These are phyloP conservation scores for Artemisia argyi DNA, from an alignment of 129 eudicot species.

Conservation along the genomic window DNA sequence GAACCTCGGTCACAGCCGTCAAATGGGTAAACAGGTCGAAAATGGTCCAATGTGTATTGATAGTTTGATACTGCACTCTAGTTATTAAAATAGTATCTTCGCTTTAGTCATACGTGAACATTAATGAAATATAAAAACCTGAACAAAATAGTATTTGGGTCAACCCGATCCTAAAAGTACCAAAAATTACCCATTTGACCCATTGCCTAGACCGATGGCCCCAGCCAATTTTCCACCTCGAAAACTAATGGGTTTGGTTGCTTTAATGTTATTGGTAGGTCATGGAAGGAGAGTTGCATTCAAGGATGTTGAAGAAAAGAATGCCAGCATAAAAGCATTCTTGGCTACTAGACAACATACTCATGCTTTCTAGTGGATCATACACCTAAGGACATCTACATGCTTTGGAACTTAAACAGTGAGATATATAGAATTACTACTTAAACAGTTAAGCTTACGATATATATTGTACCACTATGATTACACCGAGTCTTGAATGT, in stretches of 20 bases:
- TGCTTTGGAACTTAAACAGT: neutral
- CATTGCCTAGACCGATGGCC: neutral
- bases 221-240: too few species aligned
- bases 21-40: too few species aligned
- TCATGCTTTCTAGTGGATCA: slow-evolving; percentile 12
- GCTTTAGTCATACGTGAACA: too few species aligned
- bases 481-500: neutral
- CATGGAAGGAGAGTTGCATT: slow-evolving; percentile 58
- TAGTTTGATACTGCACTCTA: too few species aligned
- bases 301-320: slow-evolving; percentile 47
- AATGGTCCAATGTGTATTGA: too few species aligned
- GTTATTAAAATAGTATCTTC: too few species aligned
- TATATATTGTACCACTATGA: neutral
- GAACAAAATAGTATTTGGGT: too few species aligned
- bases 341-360: slow-evolving; percentile 39
- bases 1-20: too few species aligned
- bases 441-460: neutral
- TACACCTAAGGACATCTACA: neutral
- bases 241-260: too few species aligned
- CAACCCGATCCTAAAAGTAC: too few species aligned
- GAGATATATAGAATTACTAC: neutral
- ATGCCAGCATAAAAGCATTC: slow-evolving; percentile 46
- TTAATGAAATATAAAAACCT: too few species aligned
- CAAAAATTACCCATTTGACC: neutral
- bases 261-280: slow-evolving; percentile 34